A percentile compares a stretch with the other conserved stretches of the same genome.
phyloP scores from a whole-genome alignment of 1,139 yeast genomes.

The Blastobotrys niveus region DNA sequence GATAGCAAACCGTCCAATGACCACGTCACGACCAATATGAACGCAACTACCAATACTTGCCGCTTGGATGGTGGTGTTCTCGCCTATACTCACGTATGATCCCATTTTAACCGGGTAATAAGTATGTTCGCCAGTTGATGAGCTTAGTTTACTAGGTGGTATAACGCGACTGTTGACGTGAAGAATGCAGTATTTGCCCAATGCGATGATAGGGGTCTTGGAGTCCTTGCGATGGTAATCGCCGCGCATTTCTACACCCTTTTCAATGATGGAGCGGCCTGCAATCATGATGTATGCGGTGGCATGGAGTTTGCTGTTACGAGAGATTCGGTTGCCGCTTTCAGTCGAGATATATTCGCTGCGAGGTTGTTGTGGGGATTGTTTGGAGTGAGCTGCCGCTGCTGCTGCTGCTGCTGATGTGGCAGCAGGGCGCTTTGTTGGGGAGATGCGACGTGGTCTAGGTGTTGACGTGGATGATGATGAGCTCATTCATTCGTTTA shows the following conservation, averaged over 20 bases:
- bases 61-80: constrained; percentile 38
- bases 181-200: constrained; percentile 47
- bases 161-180: constrained; percentile 23
- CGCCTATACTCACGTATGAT: constrained; percentile 52
- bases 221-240: constrained; percentile 35
- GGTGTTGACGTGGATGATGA: no score
- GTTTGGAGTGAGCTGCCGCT: neutral
- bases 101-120: constrained; percentile 47
- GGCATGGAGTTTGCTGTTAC: constrained; percentile 42
- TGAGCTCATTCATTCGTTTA: no score
- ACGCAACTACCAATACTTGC: constrained; percentile 43
- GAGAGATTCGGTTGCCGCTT: constrained; percentile 54
- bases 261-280: constrained; percentile 41
- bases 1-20: constrained; percentile 48
- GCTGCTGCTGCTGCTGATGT: no score
- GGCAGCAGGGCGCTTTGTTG: no score
- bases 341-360: constrained; percentile 31
- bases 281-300: constrained; percentile 43
- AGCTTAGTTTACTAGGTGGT: constrained; percentile 23
- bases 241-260: constrained; percentile 38
- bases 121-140: constrained; percentile 16
- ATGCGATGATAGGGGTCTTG: constrained; percentile 41
- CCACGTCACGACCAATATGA: constrained; percentile 53
- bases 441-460: no score
- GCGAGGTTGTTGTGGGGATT: neutral